phyloP scores from a whole-genome alignment of 2,329 filamentous ascomycete species.

The Aspergillus texensis region DNA sequence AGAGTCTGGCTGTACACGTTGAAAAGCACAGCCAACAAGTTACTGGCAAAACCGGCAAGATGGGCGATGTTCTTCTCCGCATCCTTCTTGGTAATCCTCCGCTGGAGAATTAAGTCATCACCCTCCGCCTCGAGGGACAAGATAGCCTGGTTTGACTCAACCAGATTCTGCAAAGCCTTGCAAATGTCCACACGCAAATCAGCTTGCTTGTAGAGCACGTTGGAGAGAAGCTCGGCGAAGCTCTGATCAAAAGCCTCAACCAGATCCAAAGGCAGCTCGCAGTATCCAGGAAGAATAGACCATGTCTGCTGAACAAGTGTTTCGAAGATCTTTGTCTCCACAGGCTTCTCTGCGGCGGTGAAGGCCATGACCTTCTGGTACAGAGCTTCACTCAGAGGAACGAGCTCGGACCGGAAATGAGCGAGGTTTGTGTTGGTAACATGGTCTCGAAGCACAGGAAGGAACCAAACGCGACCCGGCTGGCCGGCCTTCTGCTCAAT shows the following conservation, averaged over 20 bases:
- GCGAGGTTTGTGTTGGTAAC: slow-evolving; percentile 83
- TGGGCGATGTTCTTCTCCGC: slow-evolving; percentile 82
- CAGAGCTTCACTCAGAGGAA: slow-evolving; percentile 86
- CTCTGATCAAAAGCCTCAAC: slow-evolving; percentile 75
- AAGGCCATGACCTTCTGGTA: slow-evolving; percentile 88
- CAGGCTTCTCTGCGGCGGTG: slow-evolving; percentile 80
- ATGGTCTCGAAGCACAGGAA: slow-evolving; percentile 86
- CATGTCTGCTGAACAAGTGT: slow-evolving; percentile 94
- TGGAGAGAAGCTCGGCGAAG: slow-evolving; percentile 89
- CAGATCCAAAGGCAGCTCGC: slow-evolving; percentile 84
- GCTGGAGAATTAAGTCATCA: slow-evolving; percentile 75
- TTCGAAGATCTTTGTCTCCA: slow-evolving; percentile 97
- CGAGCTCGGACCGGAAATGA: slow-evolving; percentile 83
- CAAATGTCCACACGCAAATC: slow-evolving; percentile 87
- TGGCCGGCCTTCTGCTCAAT: slow-evolving; percentile 74
- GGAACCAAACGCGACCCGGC: slow-evolving; percentile 88
- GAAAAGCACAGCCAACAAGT: slow-evolving; percentile 94
- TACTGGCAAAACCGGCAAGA: slow-evolving; percentile 76
- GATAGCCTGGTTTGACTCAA: slow-evolving; percentile 89
- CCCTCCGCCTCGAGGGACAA: slow-evolving; percentile 67
- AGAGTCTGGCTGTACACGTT: slow-evolving; percentile 98
- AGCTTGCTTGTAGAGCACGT: slow-evolving; percentile 88
- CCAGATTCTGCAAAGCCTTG: slow-evolving; percentile 78
- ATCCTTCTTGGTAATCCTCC: slow-evolving; percentile 72
- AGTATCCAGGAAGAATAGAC: slow-evolving; percentile 92